These are phyloP conservation scores for Isabelozyma heimii DNA, from an alignment of 805 yeast genomes.

Conservation along the genomic window DNA sequence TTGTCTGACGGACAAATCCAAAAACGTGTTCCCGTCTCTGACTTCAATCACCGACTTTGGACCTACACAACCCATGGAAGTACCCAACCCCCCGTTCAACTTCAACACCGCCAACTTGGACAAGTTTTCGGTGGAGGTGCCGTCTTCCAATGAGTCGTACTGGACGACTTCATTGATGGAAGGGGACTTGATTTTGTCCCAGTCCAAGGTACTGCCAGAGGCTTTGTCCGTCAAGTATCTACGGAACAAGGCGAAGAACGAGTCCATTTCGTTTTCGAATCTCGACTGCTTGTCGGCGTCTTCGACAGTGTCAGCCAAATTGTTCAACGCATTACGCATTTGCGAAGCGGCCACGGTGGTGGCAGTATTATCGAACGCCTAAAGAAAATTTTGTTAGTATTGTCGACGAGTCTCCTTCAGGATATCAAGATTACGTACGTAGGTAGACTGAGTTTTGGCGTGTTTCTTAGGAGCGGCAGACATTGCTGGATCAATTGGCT, in stretches of 20 bases:
- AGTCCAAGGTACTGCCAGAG: constrained; percentile 75
- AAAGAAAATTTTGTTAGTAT: constrained; percentile 6
- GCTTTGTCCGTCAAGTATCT: constrained; percentile 90
- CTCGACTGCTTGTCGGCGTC: constrained; percentile 47
- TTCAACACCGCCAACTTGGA: constrained; percentile 90
- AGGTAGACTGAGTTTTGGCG: constrained; percentile 68
- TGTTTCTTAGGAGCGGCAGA: constrained; percentile 50
- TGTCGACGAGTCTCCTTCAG: background rate
- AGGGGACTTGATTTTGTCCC: constrained; percentile 97
- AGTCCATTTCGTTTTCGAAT: constrained; percentile 91
- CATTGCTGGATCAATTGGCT: constrained; percentile 3
- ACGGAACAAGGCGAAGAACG: constrained; percentile 89
- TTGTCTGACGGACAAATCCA: constrained; percentile 94
- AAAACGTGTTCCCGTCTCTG: constrained; percentile 95
- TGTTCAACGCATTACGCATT: constrained; percentile 94
- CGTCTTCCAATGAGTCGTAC: constrained; percentile 50
- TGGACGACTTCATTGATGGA: constrained; percentile 83
- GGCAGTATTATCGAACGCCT: constrained; percentile 92
- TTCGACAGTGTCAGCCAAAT: constrained; percentile 76
- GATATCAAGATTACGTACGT: constrained; percentile 43
- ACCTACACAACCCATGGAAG: constrained; percentile 99
- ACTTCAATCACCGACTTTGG: constrained; percentile 98
- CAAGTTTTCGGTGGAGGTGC: constrained; percentile 45
- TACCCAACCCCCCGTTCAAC: constrained; percentile 97
- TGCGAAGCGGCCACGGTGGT: constrained; percentile 95